phyloP scores from a whole-genome alignment of 768 basidiomycete species.

The Panaeolus cyanescens region DNA sequence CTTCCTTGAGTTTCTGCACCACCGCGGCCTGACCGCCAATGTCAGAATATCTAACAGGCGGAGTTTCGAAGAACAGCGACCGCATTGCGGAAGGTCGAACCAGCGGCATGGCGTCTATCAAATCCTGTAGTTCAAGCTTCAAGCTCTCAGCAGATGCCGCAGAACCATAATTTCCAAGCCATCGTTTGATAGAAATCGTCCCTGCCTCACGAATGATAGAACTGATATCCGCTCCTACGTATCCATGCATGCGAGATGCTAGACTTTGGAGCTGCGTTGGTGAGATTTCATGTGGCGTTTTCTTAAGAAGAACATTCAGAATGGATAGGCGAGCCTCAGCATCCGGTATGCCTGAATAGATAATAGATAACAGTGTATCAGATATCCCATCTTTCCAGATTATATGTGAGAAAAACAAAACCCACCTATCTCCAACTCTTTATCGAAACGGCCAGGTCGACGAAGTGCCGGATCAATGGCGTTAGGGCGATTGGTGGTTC shows the following conservation, averaged over 20 bases:
- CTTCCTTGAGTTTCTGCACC: conserved; percentile 86
- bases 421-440: conserved; percentile 93
- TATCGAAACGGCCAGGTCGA: conserved; percentile 88
- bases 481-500: conserved; percentile 94
- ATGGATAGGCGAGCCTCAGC: conserved; percentile 83
- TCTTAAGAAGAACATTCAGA: conserved; percentile 78
- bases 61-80: conserved; percentile 86
- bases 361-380: conserved; percentile 4
- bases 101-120: conserved; percentile 68
- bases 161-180: conserved; percentile 41
- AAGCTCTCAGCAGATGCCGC: conserved; percentile 22
- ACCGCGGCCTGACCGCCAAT: conserved; percentile 85
- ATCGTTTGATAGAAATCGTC: conserved; percentile 87
- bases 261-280: conserved; percentile 61
- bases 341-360: conserved; percentile 80
- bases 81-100: conserved; percentile 95
- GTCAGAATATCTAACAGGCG: conserved; percentile 80
- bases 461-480: conserved; percentile 93
- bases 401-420: conserved; percentile 5
- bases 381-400: neutral
- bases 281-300: conserved; percentile 76
- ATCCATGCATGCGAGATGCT: conserved; percentile 86
- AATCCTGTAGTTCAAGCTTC: conserved; percentile 59
- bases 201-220: conserved; percentile 94
- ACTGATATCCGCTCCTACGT: conserved; percentile 94